These are phyloP conservation scores for Fusarium sp. DNA, from an alignment of 2,329 filamentous ascomycete species.

Conservation along the genomic window DNA sequence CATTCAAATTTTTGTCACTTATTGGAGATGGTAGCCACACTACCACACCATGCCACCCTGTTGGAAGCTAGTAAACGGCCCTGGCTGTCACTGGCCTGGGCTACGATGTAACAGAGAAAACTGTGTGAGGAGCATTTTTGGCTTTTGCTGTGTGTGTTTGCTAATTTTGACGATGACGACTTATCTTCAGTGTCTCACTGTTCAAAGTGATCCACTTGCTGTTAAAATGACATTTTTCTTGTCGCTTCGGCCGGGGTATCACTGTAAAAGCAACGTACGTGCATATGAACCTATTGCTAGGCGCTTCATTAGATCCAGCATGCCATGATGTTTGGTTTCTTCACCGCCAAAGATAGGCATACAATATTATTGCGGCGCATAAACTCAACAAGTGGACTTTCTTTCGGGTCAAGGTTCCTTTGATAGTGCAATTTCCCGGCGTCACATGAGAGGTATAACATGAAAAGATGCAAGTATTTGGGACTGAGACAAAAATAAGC, in stretches of 20 bases:
- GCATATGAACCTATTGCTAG: conserved; percentile 20
- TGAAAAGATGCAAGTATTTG: neutral
- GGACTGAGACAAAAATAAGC: neutral
- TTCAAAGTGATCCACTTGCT: neutral
- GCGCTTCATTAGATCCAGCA: neutral
- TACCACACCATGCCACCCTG: conserved; percentile 19
- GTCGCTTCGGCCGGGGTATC: neutral
- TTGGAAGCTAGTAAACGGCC: conserved; percentile 28
- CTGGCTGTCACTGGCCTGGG: neutral
- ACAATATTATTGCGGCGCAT: conserved; percentile 1
- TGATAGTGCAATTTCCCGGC: neutral
- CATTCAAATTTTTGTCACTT: conserved; percentile 35
- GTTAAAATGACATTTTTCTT: neutral
- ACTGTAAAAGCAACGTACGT: conserved; percentile 31
- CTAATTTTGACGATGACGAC: conserved; percentile 2
- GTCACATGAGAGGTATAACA: neutral
- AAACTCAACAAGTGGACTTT: conserved; percentile 4
- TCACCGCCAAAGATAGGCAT: conserved; percentile 33
- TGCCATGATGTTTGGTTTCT: conserved; percentile 24
- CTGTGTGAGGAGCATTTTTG: conserved; percentile 11
- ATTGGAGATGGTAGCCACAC: neutral
- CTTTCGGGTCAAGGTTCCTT: neutral
- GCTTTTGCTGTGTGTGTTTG: neutral
- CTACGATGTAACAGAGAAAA: conserved; percentile 8
- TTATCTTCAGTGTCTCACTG: conserved; percentile 16